Percentiles rank a stretch among this genome's conserved stretches.
phyloP scores from a whole-genome alignment of 2,329 filamentous ascomycete species.

The Alternaria novae-zelandiae region DNA sequence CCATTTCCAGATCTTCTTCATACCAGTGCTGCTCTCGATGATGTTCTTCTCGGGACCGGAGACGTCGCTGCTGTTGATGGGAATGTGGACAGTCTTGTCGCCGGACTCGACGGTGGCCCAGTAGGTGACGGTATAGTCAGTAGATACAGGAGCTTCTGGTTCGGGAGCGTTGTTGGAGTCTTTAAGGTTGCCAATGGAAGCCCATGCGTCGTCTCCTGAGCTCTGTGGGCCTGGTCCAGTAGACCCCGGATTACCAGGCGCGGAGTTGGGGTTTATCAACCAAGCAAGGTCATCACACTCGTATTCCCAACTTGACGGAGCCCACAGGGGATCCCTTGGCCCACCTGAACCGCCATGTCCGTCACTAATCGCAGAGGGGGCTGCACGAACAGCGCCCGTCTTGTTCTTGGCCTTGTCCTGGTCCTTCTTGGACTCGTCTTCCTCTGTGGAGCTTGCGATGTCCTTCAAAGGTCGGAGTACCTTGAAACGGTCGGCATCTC shows the following conservation, averaged over 20 bases:
- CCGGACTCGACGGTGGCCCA: constrained; percentile 24
- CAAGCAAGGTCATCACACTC: background rate
- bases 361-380: background rate
- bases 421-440: background rate
- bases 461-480: background rate
- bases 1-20: constrained; percentile 38
- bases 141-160: background rate
- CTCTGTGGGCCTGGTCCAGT: background rate
- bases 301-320: background rate
- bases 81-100: constrained; percentile 17
- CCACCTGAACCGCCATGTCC: background rate
- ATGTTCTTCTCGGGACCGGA: constrained; percentile 26
- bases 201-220: background rate
- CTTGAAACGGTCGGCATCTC: background rate
- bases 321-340: background rate
- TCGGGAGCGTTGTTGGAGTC: background rate
- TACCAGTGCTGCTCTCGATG: constrained; percentile 4
- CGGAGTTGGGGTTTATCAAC: background rate
- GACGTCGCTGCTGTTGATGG: constrained; percentile 25
- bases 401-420: background rate
- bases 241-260: background rate
- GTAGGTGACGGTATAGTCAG: constrained; percentile 23
- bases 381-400: background rate
- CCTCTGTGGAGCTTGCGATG: background rate
- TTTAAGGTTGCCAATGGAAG: background rate